Conservation (phyloP, 2,329 filamentous ascomycete genomes). For the Cladosporium sp. region DNA sequence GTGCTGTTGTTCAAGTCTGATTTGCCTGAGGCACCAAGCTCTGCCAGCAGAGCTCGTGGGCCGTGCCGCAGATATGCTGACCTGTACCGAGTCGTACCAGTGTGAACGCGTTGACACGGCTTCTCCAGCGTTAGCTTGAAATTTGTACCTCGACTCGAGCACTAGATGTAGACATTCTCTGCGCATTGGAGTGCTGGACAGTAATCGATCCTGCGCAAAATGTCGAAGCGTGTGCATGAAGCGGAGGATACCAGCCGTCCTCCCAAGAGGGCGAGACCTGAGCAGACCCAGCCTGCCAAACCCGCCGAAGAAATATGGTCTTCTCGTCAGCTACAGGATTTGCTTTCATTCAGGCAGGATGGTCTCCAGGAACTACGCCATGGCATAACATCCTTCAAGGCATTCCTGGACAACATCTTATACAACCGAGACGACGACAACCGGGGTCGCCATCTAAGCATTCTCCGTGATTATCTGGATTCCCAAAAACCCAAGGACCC, state of each 20-base stretch:
- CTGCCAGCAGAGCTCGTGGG: no score
- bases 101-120: not conserved
- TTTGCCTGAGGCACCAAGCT: no score
- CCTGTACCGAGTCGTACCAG: not conserved
- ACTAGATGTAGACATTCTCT: not conserved
- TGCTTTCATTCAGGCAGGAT: conserved; percentile 69
- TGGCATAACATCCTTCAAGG: conserved; percentile 66
- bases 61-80: no score
- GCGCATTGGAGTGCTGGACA: not conserved
- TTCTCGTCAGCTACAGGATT: conserved; percentile 62
- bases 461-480: conserved; percentile 67
- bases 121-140: not conserved
- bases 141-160: conserved; percentile 1
- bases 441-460: conserved; percentile 48
- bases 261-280: conserved; percentile 28
- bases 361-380: conserved; percentile 59
- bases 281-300: conserved; percentile 35
- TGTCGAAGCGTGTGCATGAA: conserved; percentile 28
- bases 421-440: conserved; percentile 52
- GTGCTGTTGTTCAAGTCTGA: no score
- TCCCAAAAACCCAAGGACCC: conserved; percentile 48
- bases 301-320: conserved; percentile 60
- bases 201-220: conserved; percentile 6
- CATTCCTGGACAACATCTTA: conserved; percentile 61
- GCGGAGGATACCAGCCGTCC: conserved; percentile 23